These are phyloP conservation scores for Colletotrichum tropicale DNA, from an alignment of 2,329 filamentous ascomycete species.

Conservation along the genomic window DNA sequence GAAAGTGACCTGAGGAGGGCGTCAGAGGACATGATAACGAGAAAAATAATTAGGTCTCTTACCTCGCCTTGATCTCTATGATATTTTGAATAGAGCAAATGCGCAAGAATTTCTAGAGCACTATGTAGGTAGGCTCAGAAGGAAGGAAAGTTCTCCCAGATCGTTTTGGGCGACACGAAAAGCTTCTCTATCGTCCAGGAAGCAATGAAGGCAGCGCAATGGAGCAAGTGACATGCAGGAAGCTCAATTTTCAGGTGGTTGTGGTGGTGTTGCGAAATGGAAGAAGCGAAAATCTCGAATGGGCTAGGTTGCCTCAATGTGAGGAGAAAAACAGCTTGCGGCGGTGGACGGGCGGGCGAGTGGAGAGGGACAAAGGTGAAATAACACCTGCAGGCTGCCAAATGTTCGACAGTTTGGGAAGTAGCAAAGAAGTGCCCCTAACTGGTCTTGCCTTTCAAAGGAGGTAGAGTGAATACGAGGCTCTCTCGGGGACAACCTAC, in stretches of 20 bases:
- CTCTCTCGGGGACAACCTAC: neutral
- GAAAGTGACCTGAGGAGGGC: neutral
- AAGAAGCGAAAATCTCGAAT: neutral
- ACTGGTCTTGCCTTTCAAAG: neutral
- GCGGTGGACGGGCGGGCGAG: neutral
- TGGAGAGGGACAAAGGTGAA: neutral
- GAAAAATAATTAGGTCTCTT: neutral
- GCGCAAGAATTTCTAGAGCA: neutral
- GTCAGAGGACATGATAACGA: neutral
- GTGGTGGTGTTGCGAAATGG: neutral
- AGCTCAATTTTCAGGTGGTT: neutral
- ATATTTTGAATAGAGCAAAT: neutral
- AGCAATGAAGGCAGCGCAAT: neutral
- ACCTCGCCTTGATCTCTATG: neutral
- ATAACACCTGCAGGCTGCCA: neutral
- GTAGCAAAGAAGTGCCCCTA: neutral
- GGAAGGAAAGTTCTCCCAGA: neutral
- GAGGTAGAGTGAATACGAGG: neutral
- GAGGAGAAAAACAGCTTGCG: neutral
- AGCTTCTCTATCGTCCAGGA: neutral
- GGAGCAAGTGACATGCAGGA: neutral
- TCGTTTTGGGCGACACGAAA: neutral
- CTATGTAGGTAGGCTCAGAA: neutral
- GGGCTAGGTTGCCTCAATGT: neutral
- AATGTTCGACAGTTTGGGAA: neutral